Percentiles rank a stretch among this genome's conserved stretches.
Conservation (phyloP, 140 eudicot species). For the Oenanthe javanica region DNA sequence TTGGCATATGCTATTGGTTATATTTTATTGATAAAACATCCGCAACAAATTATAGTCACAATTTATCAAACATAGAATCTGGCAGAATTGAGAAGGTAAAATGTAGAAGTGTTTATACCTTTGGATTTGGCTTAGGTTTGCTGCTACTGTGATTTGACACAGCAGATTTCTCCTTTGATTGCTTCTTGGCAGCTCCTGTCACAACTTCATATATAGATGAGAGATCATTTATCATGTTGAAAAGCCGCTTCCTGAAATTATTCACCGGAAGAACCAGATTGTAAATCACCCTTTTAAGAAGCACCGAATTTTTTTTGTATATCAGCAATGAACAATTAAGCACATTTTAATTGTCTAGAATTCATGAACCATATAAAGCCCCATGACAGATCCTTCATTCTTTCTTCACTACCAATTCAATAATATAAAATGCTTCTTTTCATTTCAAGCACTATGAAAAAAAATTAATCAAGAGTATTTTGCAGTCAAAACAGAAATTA, state of each 20-base stretch:
- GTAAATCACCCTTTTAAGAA: neutral
- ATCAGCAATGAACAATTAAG: neutral
- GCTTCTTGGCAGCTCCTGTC: conserved; percentile 59
- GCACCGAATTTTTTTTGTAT: neutral
- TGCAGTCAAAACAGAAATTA: neutral
- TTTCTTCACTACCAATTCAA: neutral
- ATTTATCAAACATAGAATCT: neutral
- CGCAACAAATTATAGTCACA: neutral
- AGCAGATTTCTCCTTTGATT: conserved; percentile 55
- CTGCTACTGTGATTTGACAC: conserved; percentile 68
- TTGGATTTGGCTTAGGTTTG: conserved; percentile 64
- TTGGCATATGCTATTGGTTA: too few species aligned
- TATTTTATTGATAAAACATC: neutral
- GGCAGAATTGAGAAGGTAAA: neutral
- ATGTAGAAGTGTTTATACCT: conserved; percentile 25
- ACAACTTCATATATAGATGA: conserved; percentile 72
- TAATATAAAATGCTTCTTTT: neutral
- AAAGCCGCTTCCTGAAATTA: conserved; percentile 44
- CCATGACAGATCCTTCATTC: neutral
- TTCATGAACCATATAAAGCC: neutral
- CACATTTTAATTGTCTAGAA: neutral
- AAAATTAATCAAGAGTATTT: neutral
- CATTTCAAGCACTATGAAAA: neutral
- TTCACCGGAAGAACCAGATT: neutral
- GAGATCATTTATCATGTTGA: conserved; percentile 74